These are phyloP conservation scores for Knoxdaviesia capensis DNA, from an alignment of 2,329 filamentous ascomycete species.

Conservation along the genomic window DNA sequence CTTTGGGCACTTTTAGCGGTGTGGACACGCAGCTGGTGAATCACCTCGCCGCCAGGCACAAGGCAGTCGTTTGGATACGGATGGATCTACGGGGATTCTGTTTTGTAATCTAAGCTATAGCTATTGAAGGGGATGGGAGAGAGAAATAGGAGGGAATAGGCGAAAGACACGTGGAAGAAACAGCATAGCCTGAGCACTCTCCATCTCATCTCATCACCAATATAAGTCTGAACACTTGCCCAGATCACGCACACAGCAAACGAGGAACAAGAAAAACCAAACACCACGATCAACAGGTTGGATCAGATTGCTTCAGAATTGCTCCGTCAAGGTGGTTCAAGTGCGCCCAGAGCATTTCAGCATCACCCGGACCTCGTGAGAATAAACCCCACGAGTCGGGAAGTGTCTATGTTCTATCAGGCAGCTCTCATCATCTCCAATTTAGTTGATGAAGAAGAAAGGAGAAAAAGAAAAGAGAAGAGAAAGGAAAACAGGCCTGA, in stretches of 20 bases:
- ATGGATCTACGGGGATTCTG: too few species aligned
- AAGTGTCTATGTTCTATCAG: conserved; percentile 24
- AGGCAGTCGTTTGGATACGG: too few species aligned
- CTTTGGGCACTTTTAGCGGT: too few species aligned
- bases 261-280: background rate
- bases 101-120: too few species aligned
- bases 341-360: conserved; percentile 43
- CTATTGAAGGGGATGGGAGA: too few species aligned
- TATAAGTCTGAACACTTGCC: too few species aligned
- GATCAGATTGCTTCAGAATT: conserved; percentile 46
- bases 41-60: too few species aligned
- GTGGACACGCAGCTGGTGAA: too few species aligned
- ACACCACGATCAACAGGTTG: conserved; percentile 20
- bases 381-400: too few species aligned
- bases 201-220: too few species aligned
- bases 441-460: conserved; percentile 52
- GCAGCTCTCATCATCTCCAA: conserved; percentile 59
- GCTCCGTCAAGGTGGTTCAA: conserved; percentile 41
- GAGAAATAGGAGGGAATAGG: too few species aligned
- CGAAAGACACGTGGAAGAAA: background rate
- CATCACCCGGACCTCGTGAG: conserved; percentile 12
- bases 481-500: conserved; percentile 1
- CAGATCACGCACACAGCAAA: background rate
- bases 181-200: conserved; percentile 3
- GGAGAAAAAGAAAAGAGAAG: conserved; percentile 10